phyloP scores from a whole-genome alignment of 1,284 basidiomycete genomes.

The Golubevia sp. region DNA sequence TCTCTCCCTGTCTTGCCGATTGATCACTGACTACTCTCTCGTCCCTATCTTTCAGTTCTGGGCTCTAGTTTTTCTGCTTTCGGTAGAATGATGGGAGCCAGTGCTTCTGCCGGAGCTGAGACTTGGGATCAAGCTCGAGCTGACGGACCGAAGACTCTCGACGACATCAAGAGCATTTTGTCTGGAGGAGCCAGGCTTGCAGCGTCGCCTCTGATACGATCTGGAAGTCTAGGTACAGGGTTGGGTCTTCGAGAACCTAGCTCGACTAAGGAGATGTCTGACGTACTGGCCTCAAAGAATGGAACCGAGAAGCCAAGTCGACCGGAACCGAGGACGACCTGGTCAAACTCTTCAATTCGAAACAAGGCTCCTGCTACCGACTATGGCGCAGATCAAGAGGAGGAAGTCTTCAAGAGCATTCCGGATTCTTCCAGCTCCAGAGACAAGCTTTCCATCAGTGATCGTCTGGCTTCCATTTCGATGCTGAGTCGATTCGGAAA shows the following conservation, averaged over 20 bases:
- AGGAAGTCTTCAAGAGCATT: slow-evolving; percentile 70
- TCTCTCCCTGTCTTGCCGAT: too few species aligned
- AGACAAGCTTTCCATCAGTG: slow-evolving; percentile 71
- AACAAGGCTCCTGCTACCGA: background rate
- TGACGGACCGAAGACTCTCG: slow-evolving; percentile 16
- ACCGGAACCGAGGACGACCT: background rate
- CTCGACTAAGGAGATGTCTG: slow-evolving; percentile 20
- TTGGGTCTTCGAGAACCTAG: background rate
- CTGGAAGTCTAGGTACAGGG: background rate
- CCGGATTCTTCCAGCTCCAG: slow-evolving; percentile 69
- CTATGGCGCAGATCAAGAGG: slow-evolving; percentile 2
- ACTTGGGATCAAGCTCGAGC: slow-evolving; percentile 17
- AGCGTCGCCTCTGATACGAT: background rate
- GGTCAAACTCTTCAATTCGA: slow-evolving; percentile 1
- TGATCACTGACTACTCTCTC: too few species aligned
- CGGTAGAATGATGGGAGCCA: slow-evolving; percentile 23
- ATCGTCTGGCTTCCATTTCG: slow-evolving; percentile 75
- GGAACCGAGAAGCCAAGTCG: slow-evolving; percentile 56
- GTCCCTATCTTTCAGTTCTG: background rate
- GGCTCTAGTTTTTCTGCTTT: slow-evolving; percentile 10
- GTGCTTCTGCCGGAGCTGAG: background rate
- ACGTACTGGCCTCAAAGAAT: slow-evolving; percentile 37
- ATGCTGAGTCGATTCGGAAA: slow-evolving; percentile 60
- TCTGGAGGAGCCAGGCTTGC: background rate
- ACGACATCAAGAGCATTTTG: slow-evolving; percentile 2